Conservation (phyloP, 495 filamentous ascomycete genomes). For the Penicillium verhagenii region DNA sequence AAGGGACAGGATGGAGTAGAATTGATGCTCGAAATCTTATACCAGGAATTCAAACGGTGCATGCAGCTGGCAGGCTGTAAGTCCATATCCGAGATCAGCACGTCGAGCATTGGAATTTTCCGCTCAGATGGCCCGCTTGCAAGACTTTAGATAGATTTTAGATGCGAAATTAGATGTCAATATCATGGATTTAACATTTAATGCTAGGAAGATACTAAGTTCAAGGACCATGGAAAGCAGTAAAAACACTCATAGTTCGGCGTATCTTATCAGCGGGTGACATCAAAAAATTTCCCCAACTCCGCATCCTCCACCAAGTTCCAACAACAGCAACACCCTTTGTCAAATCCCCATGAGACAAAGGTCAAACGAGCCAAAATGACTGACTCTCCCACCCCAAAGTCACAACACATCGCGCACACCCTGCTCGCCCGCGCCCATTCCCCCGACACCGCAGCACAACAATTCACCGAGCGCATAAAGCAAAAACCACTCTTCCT, state of each 20-base stretch:
- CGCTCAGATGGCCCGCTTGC: slow-evolving; percentile 41
- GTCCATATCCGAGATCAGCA: slow-evolving; percentile 45
- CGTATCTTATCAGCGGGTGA: slow-evolving; percentile 26
- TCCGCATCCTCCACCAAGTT: slow-evolving; percentile 6
- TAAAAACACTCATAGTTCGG: neutral
- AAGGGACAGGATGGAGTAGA: slow-evolving; percentile 41
- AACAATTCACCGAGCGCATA: slow-evolving; percentile 78
- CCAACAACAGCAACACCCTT: slow-evolving; percentile 2
- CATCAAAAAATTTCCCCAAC: slow-evolving; percentile 26
- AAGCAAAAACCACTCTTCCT: slow-evolving; percentile 80
- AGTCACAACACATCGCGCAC: slow-evolving; percentile 53
- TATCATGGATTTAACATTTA: too few relatives aligned
- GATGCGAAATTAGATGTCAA: neutral
- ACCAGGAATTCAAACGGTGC: slow-evolving; percentile 50
- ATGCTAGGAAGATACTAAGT: too few relatives aligned
- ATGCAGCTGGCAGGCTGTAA: slow-evolving; percentile 52
- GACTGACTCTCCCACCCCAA: slow-evolving; percentile 30
- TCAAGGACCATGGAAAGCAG: too few relatives aligned
- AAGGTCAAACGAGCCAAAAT: slow-evolving; percentile 14
- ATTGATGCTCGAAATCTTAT: slow-evolving; percentile 41
- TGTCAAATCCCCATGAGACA: too few relatives aligned
- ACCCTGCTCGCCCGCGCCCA: slow-evolving; percentile 72
- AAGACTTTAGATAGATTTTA: slow-evolving; percentile 26
- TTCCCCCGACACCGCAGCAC: slow-evolving; percentile 61
- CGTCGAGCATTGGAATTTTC: slow-evolving; percentile 36